A percentile compares a stretch with the other conserved stretches of the same genome.
These are phyloP conservation scores for Cordyceps javanica DNA, from an alignment of 2,329 filamentous ascomycete species.

Conservation along the genomic window DNA sequence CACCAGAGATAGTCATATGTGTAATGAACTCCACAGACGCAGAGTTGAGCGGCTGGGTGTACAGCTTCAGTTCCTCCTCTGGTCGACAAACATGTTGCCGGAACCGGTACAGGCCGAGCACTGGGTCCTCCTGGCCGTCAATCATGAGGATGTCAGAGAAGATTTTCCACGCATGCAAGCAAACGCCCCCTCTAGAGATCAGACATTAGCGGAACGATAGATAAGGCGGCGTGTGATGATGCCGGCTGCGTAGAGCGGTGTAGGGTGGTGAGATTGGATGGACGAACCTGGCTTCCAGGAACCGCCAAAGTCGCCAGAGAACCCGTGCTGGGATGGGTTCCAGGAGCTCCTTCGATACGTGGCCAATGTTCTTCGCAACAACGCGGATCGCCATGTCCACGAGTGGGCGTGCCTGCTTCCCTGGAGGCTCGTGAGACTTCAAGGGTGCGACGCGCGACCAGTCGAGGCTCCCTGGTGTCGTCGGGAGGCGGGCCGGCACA, in stretches of 20 bases:
- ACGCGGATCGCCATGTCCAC: conserved; percentile 33
- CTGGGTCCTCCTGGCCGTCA: conserved; percentile 26
- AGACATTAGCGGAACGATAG: background rate
- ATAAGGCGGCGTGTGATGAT: too few relatives aligned
- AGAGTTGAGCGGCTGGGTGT: conserved; percentile 32
- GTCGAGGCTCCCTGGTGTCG: conserved; percentile 21
- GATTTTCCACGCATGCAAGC: conserved; percentile 35
- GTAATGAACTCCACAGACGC: conserved; percentile 33
- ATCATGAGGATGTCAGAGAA: conserved; percentile 29
- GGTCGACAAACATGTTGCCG: conserved; percentile 34
- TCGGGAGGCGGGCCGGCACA: conserved; percentile 23
- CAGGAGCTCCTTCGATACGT: conserved; percentile 28
- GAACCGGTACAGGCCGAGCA: conserved; percentile 32
- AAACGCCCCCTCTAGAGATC: conserved; percentile 10
- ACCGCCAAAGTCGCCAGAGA: conserved; percentile 33
- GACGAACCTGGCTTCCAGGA: conserved; percentile 33
- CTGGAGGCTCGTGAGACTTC: conserved; percentile 16
- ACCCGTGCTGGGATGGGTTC: conserved; percentile 29
- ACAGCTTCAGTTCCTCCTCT: conserved; percentile 27
- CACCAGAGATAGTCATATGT: conserved; percentile 34
- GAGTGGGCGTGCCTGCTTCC: conserved; percentile 28
- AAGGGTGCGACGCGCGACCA: conserved; percentile 30
- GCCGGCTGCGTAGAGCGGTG: background rate
- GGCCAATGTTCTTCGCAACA: conserved; percentile 31
- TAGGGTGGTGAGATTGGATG: background rate